A percentile compares a stretch with the other conserved stretches of the same genome.
phyloP scores from a whole-genome alignment of 2,329 filamentous ascomycete species.

The Colletotrichum chrysophilum region DNA sequence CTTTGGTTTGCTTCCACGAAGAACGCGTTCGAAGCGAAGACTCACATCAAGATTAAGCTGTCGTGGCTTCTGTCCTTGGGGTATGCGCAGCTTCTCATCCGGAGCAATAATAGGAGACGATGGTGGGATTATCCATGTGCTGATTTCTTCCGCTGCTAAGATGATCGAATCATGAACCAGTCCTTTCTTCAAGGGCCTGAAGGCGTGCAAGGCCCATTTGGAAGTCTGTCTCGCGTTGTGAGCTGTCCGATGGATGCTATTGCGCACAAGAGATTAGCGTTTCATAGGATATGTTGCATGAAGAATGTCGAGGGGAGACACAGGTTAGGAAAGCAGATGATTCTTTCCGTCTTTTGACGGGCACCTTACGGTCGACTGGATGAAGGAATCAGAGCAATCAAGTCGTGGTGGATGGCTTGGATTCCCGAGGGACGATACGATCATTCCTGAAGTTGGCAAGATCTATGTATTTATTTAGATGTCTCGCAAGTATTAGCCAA shows the following conservation, averaged over 20 bases:
- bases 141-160: neutral
- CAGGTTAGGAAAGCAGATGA: rapidly evolving
- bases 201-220: neutral
- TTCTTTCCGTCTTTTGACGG: rapidly evolving
- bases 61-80: neutral
- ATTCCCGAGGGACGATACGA: too few species aligned
- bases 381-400: neutral
- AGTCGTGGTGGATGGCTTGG: too few species aligned
- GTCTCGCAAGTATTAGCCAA: too few species aligned
- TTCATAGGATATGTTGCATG: neutral
- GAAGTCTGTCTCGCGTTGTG: neutral
- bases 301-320: neutral
- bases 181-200: neutral
- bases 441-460: too few species aligned
- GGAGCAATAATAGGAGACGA: neutral
- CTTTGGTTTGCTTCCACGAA: neutral
- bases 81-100: neutral
- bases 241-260: neutral
- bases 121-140: neutral
- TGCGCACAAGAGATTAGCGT: neutral
- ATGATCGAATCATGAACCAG: rapidly evolving
- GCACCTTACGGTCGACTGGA: neutral
- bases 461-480: too few species aligned
- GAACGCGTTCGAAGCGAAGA: too few species aligned
- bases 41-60: too few species aligned